Evolutionary conservation across 768 basidiomycete genomes (phyloP).

Genomic region (Tricholoma sp.): DNA sequence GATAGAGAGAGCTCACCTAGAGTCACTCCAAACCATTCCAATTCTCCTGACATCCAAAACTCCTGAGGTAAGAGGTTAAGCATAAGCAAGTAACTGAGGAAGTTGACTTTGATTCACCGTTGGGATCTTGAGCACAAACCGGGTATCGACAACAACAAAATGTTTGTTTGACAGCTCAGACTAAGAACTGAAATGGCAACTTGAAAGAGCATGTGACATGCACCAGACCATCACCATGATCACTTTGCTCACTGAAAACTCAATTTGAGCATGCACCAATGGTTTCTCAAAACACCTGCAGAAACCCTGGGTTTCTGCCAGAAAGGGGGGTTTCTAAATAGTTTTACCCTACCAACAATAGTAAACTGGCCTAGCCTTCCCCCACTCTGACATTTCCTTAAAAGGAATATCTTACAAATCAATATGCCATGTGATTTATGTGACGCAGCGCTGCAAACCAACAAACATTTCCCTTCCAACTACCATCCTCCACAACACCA

Average conservation of each 20-base stretch:
- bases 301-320: not conserved
- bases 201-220: not conserved
- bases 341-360: slow-evolving; percentile 3
- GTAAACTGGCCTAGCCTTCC: too few species aligned
- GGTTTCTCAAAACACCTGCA: not conserved
- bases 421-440: too few species aligned
- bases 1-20: slow-evolving; percentile 2
- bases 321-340: not conserved
- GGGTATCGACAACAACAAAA: not conserved
- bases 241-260: slow-evolving; percentile 1
- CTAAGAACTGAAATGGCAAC: too few species aligned
- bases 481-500: too few species aligned
- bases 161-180: not conserved
- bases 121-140: not conserved
- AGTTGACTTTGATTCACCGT: not conserved
- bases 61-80: not conserved
- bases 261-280: not conserved
- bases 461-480: too few species aligned
- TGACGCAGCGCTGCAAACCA: too few species aligned
- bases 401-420: too few species aligned
- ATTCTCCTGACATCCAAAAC: not conserved
- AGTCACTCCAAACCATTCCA: not conserved
- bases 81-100: not conserved
- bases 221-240: not conserved
- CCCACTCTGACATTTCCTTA: too few species aligned